phyloP scores from a whole-genome alignment of 2,329 filamentous ascomycete genomes.

The Acephala macrosclerotiorum region DNA sequence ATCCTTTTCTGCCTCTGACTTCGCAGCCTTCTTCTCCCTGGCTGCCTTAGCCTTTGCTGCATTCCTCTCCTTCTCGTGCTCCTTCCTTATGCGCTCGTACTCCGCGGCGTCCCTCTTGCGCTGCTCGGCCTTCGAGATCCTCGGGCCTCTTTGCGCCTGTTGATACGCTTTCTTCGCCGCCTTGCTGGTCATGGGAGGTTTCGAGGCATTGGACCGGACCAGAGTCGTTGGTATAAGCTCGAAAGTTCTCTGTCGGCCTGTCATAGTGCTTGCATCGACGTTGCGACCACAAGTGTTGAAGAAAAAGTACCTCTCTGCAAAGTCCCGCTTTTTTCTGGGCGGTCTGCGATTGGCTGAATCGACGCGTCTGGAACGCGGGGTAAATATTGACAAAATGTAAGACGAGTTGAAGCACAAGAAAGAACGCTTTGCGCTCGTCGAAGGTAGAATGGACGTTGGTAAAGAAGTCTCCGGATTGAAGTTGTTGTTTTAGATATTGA shows the following conservation, averaged over 20 bases:
- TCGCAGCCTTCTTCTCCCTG: constrained; percentile 63
- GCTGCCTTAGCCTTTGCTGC: constrained; percentile 57
- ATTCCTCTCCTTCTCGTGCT: constrained; percentile 62
- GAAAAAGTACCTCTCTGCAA: background rate
- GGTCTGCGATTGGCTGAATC: constrained; percentile 17
- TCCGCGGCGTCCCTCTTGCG: constrained; percentile 49
- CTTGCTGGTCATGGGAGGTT: constrained; percentile 57
- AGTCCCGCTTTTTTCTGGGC: background rate
- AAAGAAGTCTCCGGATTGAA: background rate
- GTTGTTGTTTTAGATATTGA: background rate
- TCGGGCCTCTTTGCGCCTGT: constrained; percentile 50
- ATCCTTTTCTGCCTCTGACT: constrained; percentile 57
- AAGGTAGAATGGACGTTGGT: too few relatives aligned
- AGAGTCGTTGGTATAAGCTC: constrained; percentile 50
- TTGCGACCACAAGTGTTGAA: constrained; percentile 1
- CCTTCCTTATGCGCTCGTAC: constrained; percentile 50
- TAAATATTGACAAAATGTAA: constrained; percentile 24
- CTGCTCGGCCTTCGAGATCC: constrained; percentile 49
- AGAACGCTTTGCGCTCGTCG: background rate
- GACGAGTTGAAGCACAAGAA: background rate
- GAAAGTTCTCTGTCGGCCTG: constrained; percentile 52
- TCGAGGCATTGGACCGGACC: constrained; percentile 32
- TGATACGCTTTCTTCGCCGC: constrained; percentile 55
- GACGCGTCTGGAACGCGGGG: constrained; percentile 24
- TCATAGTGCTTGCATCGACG: constrained; percentile 27